Conservation (phyloP, 352 stramenopile species). For the Pythium pyrilobum region DNA sequence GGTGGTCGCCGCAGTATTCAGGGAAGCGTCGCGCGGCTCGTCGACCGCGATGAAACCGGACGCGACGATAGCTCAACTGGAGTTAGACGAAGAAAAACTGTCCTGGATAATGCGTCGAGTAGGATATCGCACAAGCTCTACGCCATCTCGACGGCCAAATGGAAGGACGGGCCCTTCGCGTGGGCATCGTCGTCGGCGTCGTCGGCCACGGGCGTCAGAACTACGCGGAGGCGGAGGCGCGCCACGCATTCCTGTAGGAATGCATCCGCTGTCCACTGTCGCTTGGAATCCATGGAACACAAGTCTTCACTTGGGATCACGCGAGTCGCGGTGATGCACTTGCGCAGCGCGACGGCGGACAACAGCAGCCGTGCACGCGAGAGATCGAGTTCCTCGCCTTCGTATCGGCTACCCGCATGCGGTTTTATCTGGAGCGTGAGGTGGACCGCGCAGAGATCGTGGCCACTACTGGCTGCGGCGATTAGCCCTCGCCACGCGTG, state of each 20-base stretch:
- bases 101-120: no score
- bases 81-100: no score
- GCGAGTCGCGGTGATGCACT: neutral
- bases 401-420: neutral
- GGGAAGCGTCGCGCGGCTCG: neutral
- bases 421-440: neutral
- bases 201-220: no score
- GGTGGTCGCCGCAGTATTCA: neutral
- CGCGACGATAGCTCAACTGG: no score
- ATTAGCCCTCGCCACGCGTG: conserved; percentile 5
- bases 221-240: neutral
- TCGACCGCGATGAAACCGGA: neutral
- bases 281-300: neutral
- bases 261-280: neutral
- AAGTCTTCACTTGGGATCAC: conserved; percentile 3
- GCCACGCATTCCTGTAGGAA: neutral
- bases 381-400: neutral
- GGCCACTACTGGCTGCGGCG: neutral
- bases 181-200: no score
- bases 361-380: neutral
- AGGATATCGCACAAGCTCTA: no score
- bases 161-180: no score
- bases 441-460: conserved; percentile 9
- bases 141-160: no score
- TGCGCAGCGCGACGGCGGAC: conserved; percentile 1